A percentile compares a stretch with the other conserved stretches of the same genome.
phyloP scores from a whole-genome alignment of 257 asterid genomes.

The Solanum appendiculatum region DNA sequence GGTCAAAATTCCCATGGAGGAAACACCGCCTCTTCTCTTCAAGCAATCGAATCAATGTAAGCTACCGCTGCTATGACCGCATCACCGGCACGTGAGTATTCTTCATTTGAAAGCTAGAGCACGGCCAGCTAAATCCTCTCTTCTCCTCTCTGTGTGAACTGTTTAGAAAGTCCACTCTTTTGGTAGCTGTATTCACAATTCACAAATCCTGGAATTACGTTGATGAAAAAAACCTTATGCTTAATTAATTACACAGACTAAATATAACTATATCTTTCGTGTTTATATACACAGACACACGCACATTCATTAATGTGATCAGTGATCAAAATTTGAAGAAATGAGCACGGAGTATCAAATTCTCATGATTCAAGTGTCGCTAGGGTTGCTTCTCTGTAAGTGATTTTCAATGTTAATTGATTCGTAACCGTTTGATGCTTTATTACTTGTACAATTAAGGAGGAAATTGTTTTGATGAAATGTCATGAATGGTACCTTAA shows the following conservation, averaged over 20 bases:
- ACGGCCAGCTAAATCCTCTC: too few species aligned
- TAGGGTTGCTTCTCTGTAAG: not conserved
- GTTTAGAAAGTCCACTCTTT: not conserved
- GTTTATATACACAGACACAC: not conserved
- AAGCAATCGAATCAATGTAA: conserved; percentile 2
- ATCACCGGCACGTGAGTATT: not conserved
- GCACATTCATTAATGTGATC: not conserved
- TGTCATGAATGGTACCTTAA: not conserved
- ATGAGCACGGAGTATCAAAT: not conserved
- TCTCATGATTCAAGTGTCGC: not conserved
- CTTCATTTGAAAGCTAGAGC: conserved; percentile 6
- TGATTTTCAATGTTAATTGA: not conserved
- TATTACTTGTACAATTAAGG: not conserved
- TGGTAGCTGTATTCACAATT: not conserved
- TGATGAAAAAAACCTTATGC: not conserved
- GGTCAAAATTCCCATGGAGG: not conserved
- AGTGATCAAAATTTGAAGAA: not conserved
- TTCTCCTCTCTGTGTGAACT: not conserved
- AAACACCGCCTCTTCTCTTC: not conserved
- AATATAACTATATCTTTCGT: not conserved
- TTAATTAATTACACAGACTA: not conserved
- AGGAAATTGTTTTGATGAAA: not conserved
- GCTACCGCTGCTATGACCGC: not conserved
- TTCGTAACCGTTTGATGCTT: not conserved
- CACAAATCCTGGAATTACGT: not conserved